Conservation (phyloP, 805 yeast species). For the Ogataea glucozyma region DNA sequence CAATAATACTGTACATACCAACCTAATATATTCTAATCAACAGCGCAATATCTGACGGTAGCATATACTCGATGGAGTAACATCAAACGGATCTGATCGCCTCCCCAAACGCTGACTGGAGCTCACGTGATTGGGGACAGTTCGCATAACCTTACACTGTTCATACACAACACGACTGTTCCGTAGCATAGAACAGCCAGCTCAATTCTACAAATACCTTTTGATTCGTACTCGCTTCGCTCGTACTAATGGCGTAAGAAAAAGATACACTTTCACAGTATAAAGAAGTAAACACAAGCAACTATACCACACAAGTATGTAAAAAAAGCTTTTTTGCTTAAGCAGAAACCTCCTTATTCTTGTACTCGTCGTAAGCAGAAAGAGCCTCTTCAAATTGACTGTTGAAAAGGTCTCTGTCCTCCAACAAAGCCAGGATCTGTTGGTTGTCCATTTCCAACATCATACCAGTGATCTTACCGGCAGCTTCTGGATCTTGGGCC, state of each 20-base stretch:
- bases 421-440: constrained; percentile 85
- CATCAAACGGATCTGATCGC: too few species aligned
- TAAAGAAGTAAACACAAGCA: constrained; percentile 10
- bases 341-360: constrained; percentile 45
- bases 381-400: constrained; percentile 92
- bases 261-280: constrained; percentile 7
- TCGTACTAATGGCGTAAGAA: neutral
- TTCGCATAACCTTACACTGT: too few species aligned
- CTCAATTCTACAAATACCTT: too few species aligned
- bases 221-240: neutral
- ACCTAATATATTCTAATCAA: too few species aligned
- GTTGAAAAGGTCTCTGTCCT: constrained; percentile 86
- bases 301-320: constrained; percentile 9
- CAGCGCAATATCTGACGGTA: too few species aligned
- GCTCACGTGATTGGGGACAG: too few species aligned
- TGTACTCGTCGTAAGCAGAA: constrained; percentile 90
- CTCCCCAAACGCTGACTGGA: too few species aligned
- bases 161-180: too few species aligned
- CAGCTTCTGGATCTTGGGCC: constrained; percentile 90
- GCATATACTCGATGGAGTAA: too few species aligned
- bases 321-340: constrained; percentile 9
- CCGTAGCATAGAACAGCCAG: too few species aligned
- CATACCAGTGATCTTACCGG: constrained; percentile 99
- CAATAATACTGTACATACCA: too few species aligned
- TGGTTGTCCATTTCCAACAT: constrained; percentile 91